Evolutionary conservation across 352 stramenopile species (phyloP).

Genomic region (Discostella stelligera): DNA sequence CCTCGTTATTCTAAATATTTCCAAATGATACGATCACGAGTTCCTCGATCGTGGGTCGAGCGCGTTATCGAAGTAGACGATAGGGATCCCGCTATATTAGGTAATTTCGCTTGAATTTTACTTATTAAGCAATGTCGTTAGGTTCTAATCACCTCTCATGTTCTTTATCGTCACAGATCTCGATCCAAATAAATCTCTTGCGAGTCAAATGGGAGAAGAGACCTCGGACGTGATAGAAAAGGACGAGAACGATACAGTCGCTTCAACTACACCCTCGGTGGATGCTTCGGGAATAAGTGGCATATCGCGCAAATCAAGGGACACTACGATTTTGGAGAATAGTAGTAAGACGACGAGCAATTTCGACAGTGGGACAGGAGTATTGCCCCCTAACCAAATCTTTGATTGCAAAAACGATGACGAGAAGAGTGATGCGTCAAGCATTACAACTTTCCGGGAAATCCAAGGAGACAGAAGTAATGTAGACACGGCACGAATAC

Average conservation of each 20-base stretch:
- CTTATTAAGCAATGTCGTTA: neutral
- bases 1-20: slow-evolving; percentile 54
- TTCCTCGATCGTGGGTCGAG: slow-evolving; percentile 47
- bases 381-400: slow-evolving; percentile 39
- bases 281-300: slow-evolving; percentile 24
- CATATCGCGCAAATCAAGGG: slow-evolving; percentile 3
- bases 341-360: slow-evolving; percentile 3
- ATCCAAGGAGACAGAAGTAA: slow-evolving; percentile 10
- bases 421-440: slow-evolving; percentile 45
- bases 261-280: slow-evolving; percentile 17
- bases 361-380: neutral
- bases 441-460: slow-evolving; percentile 36
- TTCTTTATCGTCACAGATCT: slow-evolving; percentile 54
- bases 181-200: slow-evolving; percentile 62
- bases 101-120: neutral
- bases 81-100: slow-evolving; percentile 46
- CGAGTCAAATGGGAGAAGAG: slow-evolving; percentile 42
- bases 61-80: slow-evolving; percentile 59
- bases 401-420: slow-evolving; percentile 32
- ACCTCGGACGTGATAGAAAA: slow-evolving; percentile 12
- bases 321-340: slow-evolving; percentile 12
- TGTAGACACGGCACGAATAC: slow-evolving; percentile 40
- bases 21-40: slow-evolving; percentile 53
- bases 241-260: slow-evolving; percentile 18
- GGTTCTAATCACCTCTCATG: neutral